A percentile compares a stretch with the other conserved stretches of the same genome.
phyloP scores from a whole-genome alignment of 2,329 filamentous ascomycete genomes.

The Aspergillus phoenicis region DNA sequence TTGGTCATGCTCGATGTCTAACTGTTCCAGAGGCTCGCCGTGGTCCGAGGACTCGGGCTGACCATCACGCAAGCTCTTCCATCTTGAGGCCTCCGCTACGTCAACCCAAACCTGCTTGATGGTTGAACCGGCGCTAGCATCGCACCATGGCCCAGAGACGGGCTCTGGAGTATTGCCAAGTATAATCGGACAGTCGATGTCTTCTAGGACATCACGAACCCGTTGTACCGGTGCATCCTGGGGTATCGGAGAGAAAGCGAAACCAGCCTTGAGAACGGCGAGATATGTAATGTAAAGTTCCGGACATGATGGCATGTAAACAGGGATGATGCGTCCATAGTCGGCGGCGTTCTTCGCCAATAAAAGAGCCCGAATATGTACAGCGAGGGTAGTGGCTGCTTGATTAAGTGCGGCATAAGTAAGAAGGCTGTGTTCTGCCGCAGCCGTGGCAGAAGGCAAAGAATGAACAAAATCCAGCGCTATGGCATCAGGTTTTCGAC shows the following conservation, averaged over 20 bases:
- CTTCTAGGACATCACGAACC: constrained; percentile 31
- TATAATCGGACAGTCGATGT: constrained; percentile 30
- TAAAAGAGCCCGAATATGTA: constrained; percentile 21
- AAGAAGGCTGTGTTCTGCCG: constrained; percentile 27
- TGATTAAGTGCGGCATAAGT: constrained; percentile 29
- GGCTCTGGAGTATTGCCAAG: constrained; percentile 24
- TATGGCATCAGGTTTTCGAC: constrained; percentile 23
- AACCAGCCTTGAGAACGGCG: constrained; percentile 39
- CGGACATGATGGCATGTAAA: constrained; percentile 36
- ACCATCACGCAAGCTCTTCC: constrained; percentile 19
- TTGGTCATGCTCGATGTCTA: constrained; percentile 22
- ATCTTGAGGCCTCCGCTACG: constrained; percentile 24
- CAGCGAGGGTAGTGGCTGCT: constrained; percentile 27
- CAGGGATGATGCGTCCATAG: constrained; percentile 28
- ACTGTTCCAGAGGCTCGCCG: constrained; percentile 1
- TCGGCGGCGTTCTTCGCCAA: not conserved
- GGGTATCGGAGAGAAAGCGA: constrained; percentile 43
- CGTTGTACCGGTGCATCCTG: constrained; percentile 37
- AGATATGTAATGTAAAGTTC: constrained; percentile 45
- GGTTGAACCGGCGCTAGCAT: not conserved
- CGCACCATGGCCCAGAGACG: constrained; percentile 13
- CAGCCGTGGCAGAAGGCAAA: constrained; percentile 18
- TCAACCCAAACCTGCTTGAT: constrained; percentile 24
- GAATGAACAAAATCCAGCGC: constrained; percentile 33
- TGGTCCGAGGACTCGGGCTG: not conserved